A percentile compares a stretch with the other conserved stretches of the same genome.
These are phyloP conservation scores for Cyberlindnera mrakii DNA, from an alignment of 805 yeast genomes.

Conservation along the genomic window DNA sequence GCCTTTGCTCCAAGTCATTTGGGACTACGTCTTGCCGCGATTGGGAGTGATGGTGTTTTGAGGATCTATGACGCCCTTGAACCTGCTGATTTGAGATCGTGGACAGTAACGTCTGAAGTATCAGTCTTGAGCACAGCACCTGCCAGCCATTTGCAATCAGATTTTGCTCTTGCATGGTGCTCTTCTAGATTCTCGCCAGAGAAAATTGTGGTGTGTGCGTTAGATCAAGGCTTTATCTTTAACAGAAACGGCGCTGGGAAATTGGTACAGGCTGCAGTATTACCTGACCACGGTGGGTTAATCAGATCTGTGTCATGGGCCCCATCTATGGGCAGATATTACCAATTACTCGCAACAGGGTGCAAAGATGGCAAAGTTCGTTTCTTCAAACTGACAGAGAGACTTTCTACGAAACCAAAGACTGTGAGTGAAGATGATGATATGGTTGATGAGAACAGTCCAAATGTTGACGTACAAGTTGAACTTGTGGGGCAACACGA, in stretches of 20 bases:
- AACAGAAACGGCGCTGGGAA: slow-evolving; percentile 45
- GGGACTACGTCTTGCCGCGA: slow-evolving; percentile 77
- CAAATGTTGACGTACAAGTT: slow-evolving; percentile 32
- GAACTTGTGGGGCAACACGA: slow-evolving; percentile 61
- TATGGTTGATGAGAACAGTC: slow-evolving; percentile 21
- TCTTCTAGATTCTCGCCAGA: slow-evolving; percentile 80
- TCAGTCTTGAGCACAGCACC: slow-evolving; percentile 64
- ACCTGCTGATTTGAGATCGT: slow-evolving; percentile 77
- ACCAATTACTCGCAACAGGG: slow-evolving; percentile 88
- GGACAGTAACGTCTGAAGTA: slow-evolving; percentile 75
- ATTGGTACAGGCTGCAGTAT: slow-evolving; percentile 49
- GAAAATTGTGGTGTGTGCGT: slow-evolving; percentile 74
- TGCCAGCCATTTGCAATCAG: slow-evolving; percentile 75
- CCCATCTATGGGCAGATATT: slow-evolving; percentile 87
- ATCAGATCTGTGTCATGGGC: slow-evolving; percentile 94
- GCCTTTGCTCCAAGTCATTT: slow-evolving; percentile 81
- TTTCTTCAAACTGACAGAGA: slow-evolving; percentile 66
- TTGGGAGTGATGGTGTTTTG: slow-evolving; percentile 84
- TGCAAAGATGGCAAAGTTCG: slow-evolving; percentile 92
- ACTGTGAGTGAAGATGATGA: slow-evolving; percentile 11
- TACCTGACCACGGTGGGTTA: slow-evolving; percentile 82
- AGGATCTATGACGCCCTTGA: slow-evolving; percentile 84
- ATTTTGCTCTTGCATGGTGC: slow-evolving; percentile 86
- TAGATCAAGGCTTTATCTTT: slow-evolving; percentile 84
- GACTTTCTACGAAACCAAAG: slow-evolving; percentile 10